These are phyloP conservation scores for Microbotryum violaceum DNA, from an alignment of 1,284 basidiomycete species.

Conservation along the genomic window DNA sequence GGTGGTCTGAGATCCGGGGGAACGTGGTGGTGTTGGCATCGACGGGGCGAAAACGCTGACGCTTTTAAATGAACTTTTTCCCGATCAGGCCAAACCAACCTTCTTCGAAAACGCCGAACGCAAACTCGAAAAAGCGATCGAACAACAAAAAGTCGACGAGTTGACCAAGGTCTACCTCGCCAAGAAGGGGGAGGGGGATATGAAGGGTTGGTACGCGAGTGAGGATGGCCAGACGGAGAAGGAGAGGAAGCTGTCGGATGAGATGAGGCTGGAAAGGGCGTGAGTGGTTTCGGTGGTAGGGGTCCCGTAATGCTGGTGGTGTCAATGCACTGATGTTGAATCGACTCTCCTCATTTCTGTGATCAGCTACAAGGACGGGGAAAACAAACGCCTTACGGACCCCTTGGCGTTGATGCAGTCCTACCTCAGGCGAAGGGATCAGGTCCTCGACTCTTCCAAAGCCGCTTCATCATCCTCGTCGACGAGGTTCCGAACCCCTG, in stretches of 20 bases:
- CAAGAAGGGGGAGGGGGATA: slow-evolving; percentile 29
- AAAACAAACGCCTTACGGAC: slow-evolving; percentile 31
- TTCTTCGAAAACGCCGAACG: slow-evolving; percentile 12
- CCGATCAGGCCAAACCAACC: neutral
- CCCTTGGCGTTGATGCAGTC: slow-evolving; percentile 33
- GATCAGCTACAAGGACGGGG: slow-evolving; percentile 33
- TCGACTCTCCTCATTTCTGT: neutral
- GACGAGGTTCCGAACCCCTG: neutral
- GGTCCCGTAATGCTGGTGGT: too few species aligned
- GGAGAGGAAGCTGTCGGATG: slow-evolving; percentile 30
- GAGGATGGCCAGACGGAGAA: slow-evolving; percentile 26
- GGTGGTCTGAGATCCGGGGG: too few species aligned
- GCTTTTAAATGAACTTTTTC: neutral
- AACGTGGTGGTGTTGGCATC: too few species aligned
- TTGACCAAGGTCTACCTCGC: slow-evolving; percentile 34
- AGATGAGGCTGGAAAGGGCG: slow-evolving; percentile 30
- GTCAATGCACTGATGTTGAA: neutral
- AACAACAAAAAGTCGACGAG: slow-evolving; percentile 27
- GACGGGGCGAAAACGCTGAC: neutral
- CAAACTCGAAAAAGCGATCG: slow-evolving; percentile 21
- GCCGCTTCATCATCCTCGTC: neutral
- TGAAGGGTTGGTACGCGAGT: slow-evolving; percentile 32
- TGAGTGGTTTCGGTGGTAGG: neutral
- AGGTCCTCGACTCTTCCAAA: slow-evolving; percentile 10
- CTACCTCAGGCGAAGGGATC: slow-evolving; percentile 29